These are phyloP conservation scores for Termitomyces sp. DNA, from an alignment of 1,284 basidiomycete genomes.

Conservation along the genomic window DNA sequence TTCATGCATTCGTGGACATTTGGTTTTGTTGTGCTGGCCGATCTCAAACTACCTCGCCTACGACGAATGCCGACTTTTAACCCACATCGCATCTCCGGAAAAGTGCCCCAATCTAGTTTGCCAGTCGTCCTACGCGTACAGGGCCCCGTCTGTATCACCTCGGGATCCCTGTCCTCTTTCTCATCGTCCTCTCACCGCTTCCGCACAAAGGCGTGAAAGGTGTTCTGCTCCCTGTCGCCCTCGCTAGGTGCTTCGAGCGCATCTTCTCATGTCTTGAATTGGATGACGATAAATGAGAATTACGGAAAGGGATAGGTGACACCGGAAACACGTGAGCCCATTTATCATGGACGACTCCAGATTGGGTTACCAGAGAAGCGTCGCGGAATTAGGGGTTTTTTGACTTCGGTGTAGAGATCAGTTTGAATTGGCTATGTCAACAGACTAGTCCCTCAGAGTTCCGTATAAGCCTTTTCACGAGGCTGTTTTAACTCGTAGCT, in stretches of 20 bases:
- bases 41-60: conserved; percentile 21
- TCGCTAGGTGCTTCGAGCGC: conserved; percentile 20
- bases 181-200: conserved; percentile 17
- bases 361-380: conserved; percentile 39
- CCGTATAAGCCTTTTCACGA: conserved; percentile 31
- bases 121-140: conserved; percentile 27
- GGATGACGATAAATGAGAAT: conserved; percentile 9
- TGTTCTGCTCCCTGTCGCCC: conserved; percentile 14
- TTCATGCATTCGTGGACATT: conserved; percentile 14
- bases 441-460: conserved; percentile 24
- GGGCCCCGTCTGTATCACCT: conserved; percentile 41
- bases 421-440: conserved; percentile 16
- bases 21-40: neutral
- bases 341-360: conserved; percentile 18
- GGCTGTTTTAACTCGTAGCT: conserved; percentile 26
- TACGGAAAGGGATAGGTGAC: conserved; percentile 33
- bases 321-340: conserved; percentile 41
- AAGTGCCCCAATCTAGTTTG: conserved; percentile 28
- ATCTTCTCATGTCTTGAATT: conserved; percentile 14
- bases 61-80: conserved; percentile 29
- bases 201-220: conserved; percentile 28
- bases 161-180: conserved; percentile 34
- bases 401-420: conserved; percentile 27
- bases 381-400: conserved; percentile 32
- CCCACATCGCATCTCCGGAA: conserved; percentile 42